These are phyloP conservation scores for Gautieria morchelliformis DNA, from an alignment of 768 basidiomycete genomes.

Conservation along the genomic window DNA sequence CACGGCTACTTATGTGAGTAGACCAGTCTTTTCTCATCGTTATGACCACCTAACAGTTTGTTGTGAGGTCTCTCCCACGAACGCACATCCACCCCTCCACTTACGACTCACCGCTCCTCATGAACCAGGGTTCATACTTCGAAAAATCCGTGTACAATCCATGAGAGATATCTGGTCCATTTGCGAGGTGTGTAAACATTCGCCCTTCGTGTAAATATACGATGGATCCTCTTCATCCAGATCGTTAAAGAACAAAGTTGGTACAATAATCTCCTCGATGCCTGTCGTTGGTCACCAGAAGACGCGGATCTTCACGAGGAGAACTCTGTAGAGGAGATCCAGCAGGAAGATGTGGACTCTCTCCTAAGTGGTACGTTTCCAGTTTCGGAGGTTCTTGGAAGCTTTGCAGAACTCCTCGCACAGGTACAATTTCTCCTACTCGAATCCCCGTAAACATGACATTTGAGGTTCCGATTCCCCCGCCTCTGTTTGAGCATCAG, in stretches of 20 bases:
- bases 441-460: slow-evolving; percentile 71
- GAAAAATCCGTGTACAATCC: slow-evolving; percentile 59
- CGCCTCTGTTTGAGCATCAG: not conserved
- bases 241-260: slow-evolving; percentile 78
- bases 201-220: not conserved
- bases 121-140: slow-evolving; percentile 68
- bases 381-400: not conserved
- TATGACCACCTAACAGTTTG: not conserved
- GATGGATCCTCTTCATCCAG: slow-evolving; percentile 22
- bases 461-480: slow-evolving; percentile 20
- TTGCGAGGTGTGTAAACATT: slow-evolving; percentile 44
- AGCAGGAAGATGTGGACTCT: slow-evolving; percentile 51
- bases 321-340: slow-evolving; percentile 20
- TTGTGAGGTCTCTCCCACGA: slow-evolving; percentile 51
- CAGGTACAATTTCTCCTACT: slow-evolving; percentile 44
- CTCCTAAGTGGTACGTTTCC: slow-evolving; percentile 46
- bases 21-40: not conserved
- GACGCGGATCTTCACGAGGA: not conserved
- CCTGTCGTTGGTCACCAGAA: slow-evolving; percentile 39
- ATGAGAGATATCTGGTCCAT: slow-evolving; percentile 70
- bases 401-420: not conserved
- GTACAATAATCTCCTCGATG: slow-evolving; percentile 62
- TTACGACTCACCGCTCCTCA: slow-evolving; percentile 58
- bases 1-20: slow-evolving; percentile 54
- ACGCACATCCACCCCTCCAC: slow-evolving; percentile 58